These are phyloP conservation scores for Naganishia vishniacii DNA, from an alignment of 768 basidiomycete genomes.

Conservation along the genomic window DNA sequence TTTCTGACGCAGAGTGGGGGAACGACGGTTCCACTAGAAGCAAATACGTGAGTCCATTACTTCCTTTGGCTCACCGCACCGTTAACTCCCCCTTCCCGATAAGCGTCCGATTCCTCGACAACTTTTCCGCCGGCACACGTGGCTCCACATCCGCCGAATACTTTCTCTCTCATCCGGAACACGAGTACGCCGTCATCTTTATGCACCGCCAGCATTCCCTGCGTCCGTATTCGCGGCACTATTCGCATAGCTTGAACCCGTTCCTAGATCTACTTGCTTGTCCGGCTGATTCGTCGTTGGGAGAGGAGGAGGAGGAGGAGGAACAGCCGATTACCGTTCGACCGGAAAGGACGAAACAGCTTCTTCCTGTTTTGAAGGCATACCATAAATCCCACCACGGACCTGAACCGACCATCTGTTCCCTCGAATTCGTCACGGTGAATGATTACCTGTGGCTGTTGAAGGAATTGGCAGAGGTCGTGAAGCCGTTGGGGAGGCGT, in stretches of 20 bases:
- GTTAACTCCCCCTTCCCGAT: conserved; percentile 35
- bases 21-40: conserved; percentile 94
- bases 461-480: conserved; percentile 69
- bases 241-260: conserved; percentile 95
- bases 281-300: conserved; percentile 24
- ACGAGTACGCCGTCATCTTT: conserved; percentile 90
- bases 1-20: conserved; percentile 79
- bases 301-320: not conserved
- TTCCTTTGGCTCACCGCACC: conserved; percentile 24
- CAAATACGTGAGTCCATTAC: conserved; percentile 81
- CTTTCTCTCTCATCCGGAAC: conserved; percentile 73
- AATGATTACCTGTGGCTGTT: conserved; percentile 94
- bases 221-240: conserved; percentile 94
- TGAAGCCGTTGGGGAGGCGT: conserved; percentile 62
- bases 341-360: conserved; percentile 54
- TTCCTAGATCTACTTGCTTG: conserved; percentile 93
- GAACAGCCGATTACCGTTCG: conserved; percentile 28
- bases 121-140: conserved; percentile 96
- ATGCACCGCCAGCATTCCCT: conserved; percentile 97
- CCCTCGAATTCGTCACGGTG: conserved; percentile 84
- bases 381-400: conserved; percentile 74
- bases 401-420: conserved; percentile 62
- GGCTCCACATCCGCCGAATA: conserved; percentile 98
- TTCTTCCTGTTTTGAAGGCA: conserved; percentile 66
- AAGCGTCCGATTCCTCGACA: conserved; percentile 96